Evolutionary conservation across 148 eudicot genomes (phyloP), one percentile per base, ranked within the genome.

Genomic region (Heliosperma pusillum): DNA sequence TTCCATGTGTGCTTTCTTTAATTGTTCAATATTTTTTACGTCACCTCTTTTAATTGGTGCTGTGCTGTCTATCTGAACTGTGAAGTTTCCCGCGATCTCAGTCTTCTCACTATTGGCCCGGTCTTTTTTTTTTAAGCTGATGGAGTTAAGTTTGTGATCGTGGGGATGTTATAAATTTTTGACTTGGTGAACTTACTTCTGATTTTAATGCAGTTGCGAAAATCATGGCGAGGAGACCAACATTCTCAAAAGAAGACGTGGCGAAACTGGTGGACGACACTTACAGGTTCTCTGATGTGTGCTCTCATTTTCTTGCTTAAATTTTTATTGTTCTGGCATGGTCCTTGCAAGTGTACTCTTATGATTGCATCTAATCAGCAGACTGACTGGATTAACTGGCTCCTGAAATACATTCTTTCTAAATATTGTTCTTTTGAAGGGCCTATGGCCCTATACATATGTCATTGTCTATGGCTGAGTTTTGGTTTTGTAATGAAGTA

Each of bases 181-280:
- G 5, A 16, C 16, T 64, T 19, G 57, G 27, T 53, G 55, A 65
- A 22, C 25, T 33, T 73, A 16, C 29, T 73, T 50, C 45, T 63
- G 21, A 11, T 74, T 73, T 59, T 78, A 71, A 27, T 70, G 76
- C 88, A 92, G 97, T 85, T 77, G 86, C 92, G 52, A 93, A 89
- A 77, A 80, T 84, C 83, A 92, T 91, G 93, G 89, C 93, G 22
- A 96, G 92, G 82, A 86, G 86, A 77, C 84, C 86, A 72, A 85
- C 86, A 55, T 79, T 89, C 70, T 82, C 89, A 29, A 92, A 88
- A 90, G 92, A 92, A 80, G 93, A 88, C 50, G 90, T 92, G 17
- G 93, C 91, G 64, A 89, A 84, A 86, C 76, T 92, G 62, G 93
- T 92, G 42, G 97, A 96, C 84, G 97, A 92, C 75, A 90, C 85